Percentiles rank a stretch among this genome's conserved stretches.
Conservation (phyloP, 768 basidiomycete species). For the Lactarius tabidus region DNA sequence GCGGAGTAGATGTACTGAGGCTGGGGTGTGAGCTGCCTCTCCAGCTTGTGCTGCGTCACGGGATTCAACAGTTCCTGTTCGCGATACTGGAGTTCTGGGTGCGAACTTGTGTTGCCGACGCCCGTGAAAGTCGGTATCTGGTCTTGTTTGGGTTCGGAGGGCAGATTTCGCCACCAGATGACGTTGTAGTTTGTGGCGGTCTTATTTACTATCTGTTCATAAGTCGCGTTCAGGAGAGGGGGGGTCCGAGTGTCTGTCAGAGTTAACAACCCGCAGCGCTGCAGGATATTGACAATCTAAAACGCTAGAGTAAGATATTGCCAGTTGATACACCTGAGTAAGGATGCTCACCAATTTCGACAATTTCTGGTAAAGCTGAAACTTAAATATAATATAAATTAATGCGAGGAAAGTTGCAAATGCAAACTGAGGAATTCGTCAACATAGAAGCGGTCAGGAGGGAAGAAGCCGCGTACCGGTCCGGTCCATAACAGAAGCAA, state of each 20-base stretch:
- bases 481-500: constrained; percentile 4
- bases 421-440: not conserved
- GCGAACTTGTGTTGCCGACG: not conserved
- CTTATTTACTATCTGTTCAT: constrained; percentile 8
- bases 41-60: not conserved
- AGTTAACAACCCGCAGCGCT: constrained; percentile 1
- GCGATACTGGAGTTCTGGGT: not conserved
- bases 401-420: not conserved
- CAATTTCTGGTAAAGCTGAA: not conserved
- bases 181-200: not conserved
- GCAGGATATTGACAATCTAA: constrained; percentile 6
- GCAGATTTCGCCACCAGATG: not conserved
- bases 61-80: not conserved
- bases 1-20: not conserved
- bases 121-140: not conserved
- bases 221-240: not conserved
- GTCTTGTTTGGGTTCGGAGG: not conserved
- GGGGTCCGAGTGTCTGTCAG: constrained; percentile 1
- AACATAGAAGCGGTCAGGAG: not conserved
- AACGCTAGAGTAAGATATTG: not conserved
- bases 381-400: not conserved
- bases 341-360: not conserved
- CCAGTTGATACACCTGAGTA: not conserved
- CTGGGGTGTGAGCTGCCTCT: not conserved
- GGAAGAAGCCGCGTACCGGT: not conserved